Percentiles rank a stretch among this genome's conserved stretches.
phyloP scores from a whole-genome alignment of 2,329 filamentous ascomycete species.

The Trichophyton benhamiae region DNA sequence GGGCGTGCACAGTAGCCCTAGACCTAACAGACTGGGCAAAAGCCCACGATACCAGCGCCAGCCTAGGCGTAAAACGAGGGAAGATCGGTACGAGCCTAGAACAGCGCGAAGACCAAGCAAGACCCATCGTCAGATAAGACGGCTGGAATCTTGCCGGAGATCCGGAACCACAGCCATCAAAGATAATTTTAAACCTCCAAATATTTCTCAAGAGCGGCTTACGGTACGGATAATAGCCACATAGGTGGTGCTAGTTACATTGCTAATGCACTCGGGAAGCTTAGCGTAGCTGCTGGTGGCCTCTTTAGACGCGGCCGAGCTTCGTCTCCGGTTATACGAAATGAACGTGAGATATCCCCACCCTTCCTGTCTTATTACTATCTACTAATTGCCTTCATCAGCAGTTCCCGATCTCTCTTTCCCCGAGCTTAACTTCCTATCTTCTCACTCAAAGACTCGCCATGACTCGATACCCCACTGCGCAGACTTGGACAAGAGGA shows the following conservation, averaged over 20 bases:
- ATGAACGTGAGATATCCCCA: conserved; percentile 12
- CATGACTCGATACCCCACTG: background rate
- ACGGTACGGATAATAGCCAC: conserved; percentile 32
- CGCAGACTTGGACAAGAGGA: background rate
- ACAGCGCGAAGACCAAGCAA: conserved; percentile 5
- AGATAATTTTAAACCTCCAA: conserved; percentile 44
- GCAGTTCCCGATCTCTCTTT: conserved; percentile 43
- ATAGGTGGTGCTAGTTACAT: background rate
- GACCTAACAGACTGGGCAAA: background rate
- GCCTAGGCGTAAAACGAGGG: conserved; percentile 44
- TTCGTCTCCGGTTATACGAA: conserved; percentile 21
- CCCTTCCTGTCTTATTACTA: background rate
- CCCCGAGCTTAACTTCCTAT: conserved; percentile 40
- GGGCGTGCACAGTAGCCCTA: background rate
- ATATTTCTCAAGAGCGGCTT: conserved; percentile 41
- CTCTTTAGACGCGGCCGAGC: conserved; percentile 28
- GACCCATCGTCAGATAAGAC: conserved; percentile 9
- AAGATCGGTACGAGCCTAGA: conserved; percentile 44
- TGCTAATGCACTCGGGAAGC: conserved; percentile 19
- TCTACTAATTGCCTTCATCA: background rate
- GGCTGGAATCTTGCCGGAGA: conserved; percentile 14
- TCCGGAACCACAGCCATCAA: conserved; percentile 35
- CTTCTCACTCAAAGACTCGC: background rate
- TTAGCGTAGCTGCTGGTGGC: conserved; percentile 25
- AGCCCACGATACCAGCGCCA: conserved; percentile 36